Conservation (phyloP, 495 filamentous ascomycete genomes). For the Xylaria telfairii region DNA sequence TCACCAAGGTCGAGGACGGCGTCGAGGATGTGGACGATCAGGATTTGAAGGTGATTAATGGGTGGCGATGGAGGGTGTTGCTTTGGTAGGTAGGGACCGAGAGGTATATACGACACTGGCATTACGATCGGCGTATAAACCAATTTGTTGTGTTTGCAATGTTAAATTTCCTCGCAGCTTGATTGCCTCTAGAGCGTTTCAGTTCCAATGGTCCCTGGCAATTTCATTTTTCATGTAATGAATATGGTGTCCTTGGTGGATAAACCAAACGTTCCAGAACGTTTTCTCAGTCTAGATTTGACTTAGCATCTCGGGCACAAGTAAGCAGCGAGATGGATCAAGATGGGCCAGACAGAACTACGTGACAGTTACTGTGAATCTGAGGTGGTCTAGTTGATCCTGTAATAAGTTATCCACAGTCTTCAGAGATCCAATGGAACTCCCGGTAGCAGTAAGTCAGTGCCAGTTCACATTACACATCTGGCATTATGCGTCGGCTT, state of each 20-base stretch:
- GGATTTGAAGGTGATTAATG: constrained; percentile 48
- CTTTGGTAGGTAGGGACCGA: constrained; percentile 41
- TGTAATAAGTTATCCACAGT: neutral
- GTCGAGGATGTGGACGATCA: constrained; percentile 46
- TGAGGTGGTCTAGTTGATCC: neutral
- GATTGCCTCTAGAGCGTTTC: neutral
- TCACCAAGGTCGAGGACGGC: constrained; percentile 48
- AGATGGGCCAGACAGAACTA: neutral
- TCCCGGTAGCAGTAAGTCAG: neutral
- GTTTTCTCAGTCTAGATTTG: neutral
- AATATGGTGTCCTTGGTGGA: neutral
- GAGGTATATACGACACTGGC: neutral
- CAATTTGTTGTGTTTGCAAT: constrained; percentile 11
- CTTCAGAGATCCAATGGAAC: neutral
- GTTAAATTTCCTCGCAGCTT: neutral
- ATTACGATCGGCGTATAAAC: neutral
- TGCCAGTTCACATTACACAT: neutral
- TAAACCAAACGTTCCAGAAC: neutral
- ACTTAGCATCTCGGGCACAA: neutral
- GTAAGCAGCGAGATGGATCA: neutral
- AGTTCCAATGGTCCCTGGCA: neutral
- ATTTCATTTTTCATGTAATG: neutral
- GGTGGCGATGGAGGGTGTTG: constrained; percentile 55
- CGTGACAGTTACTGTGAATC: neutral
- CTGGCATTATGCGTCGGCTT: neutral